phyloP scores from a whole-genome alignment of 495 filamentous ascomycete species.

The Xylaria scruposa region DNA sequence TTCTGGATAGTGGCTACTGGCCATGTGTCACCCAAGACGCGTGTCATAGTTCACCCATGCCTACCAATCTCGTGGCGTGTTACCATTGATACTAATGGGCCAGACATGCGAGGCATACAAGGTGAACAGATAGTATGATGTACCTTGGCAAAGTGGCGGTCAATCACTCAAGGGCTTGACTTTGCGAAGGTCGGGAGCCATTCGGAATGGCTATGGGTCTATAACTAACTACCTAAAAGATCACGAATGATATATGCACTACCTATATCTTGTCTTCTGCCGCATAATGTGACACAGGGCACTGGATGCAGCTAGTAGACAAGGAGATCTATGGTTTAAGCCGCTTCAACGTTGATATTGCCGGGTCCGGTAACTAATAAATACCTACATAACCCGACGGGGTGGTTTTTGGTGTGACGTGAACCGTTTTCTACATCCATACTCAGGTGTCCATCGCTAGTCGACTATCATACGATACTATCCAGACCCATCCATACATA shows the following conservation, averaged over 20 bases:
- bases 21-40: background rate
- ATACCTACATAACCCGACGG: background rate
- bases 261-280: conserved; percentile 3
- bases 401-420: conserved; percentile 2
- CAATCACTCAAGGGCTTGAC: conserved; percentile 15
- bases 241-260: background rate
- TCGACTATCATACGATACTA: conserved; percentile 7
- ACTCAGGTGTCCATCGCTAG: conserved; percentile 12
- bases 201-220: conserved; percentile 4
- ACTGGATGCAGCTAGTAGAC: background rate
- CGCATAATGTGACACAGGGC: conserved; percentile 8
- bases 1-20: background rate
- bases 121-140: background rate
- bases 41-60: conserved; percentile 14
- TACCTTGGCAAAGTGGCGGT: conserved; percentile 22
- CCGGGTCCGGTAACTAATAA: background rate
- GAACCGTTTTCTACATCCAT: conserved; percentile 2
- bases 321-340: background rate
- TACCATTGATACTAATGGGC: background rate
- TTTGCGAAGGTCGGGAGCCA: conserved; percentile 14
- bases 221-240: background rate
- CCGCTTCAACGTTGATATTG: conserved; percentile 1
- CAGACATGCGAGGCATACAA: background rate
- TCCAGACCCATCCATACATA: background rate
- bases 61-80: background rate